Evolutionary conservation across 345 rosid genomes (phyloP), one percentile per base, ranked within the genome.

Genomic region (Murraya koenigii): DNA sequence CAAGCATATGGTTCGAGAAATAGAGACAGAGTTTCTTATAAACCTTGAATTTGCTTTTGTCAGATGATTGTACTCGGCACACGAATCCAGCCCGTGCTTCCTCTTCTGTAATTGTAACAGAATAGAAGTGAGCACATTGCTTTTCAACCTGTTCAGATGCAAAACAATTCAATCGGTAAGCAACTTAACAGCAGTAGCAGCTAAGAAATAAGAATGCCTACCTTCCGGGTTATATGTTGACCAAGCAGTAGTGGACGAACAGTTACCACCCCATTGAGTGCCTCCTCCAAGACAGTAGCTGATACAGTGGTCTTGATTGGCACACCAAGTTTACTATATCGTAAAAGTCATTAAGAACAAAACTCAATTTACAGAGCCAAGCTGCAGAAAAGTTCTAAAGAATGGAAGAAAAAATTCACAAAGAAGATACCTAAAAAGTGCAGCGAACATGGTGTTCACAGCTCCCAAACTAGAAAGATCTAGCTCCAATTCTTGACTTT

Each of bases 1-100:
- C 25, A 23, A 49, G 35, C 7, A 25, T 22, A 47, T 47, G 14
- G n/a, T 35, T 44, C 26, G 15, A 72, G 19, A 26, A 69, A 4
- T 14, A 11, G 63, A 66, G 33, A 30, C 17, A 66, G 56, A 75
- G 64, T 61, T 60, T 71, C 63, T 47, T 68, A 55, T 55, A 60
- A 22, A 97, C 98, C 99, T 97, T 97, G 86, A 97, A 94, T 85
- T 97, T 97, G 97, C 99, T 97, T 88, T 86, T 97, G 84, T 92
- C 97, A 30, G 91, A 85, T 77, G 99, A 97, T 83, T 94, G 93
- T 55, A 93, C 99, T 75, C 89, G 93, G 78, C 97, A 94, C 28
- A 93, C 97, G 75, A 97, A 80, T 61, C 99, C 99, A 80, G 89
- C 86, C n/a, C 76, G 86, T 76, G 92, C 98, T 84, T 93, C 97